These are phyloP conservation scores for Leishmania turanica DNA, from an alignment of 208 protist genomes.

Conservation along the genomic window DNA sequence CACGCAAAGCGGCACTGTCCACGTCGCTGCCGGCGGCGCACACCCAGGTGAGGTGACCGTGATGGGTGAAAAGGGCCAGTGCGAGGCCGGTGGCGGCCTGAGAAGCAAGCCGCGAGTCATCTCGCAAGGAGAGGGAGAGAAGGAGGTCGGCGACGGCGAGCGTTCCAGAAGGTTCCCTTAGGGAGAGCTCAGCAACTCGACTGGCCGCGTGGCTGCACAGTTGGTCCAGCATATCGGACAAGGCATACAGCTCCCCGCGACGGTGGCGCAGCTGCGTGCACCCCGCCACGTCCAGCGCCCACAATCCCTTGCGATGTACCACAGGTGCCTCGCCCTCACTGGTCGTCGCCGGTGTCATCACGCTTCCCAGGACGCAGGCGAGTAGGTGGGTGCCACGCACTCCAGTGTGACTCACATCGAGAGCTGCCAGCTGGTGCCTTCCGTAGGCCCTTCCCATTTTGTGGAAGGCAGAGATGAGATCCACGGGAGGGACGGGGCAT, in stretches of 20 bases:
- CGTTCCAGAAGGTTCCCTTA: not conserved
- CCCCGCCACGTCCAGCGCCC: constrained; percentile 48
- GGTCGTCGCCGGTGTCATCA: not conserved
- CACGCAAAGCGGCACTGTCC: constrained; percentile 36
- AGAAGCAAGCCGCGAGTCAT: not conserved
- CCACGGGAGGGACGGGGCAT: not conserved
- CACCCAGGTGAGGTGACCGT: constrained; percentile 32
- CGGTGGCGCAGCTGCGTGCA: constrained; percentile 37
- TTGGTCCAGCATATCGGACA: constrained; percentile 2
- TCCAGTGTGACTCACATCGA: constrained; percentile 56
- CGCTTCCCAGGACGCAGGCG: constrained; percentile 31
- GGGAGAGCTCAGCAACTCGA: not conserved
- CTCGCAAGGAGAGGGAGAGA: constrained; percentile 10
- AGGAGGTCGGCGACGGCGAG: constrained; percentile 21
- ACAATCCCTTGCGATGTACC: constrained; percentile 4
- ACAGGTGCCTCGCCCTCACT: not conserved
- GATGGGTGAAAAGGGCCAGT: constrained; percentile 31
- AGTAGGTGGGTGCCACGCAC: constrained; percentile 49
- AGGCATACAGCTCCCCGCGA: not conserved
- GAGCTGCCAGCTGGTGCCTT: constrained; percentile 24
- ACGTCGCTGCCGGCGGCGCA: constrained; percentile 44
- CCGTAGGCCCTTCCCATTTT: constrained; percentile 24
- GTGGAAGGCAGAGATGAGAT: constrained; percentile 19
- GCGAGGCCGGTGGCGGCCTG: constrained; percentile 32
- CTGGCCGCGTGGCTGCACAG: not conserved